Evolutionary conservation across 2,329 filamentous ascomycete genomes (phyloP).

Genomic region (Beauveria australis): DNA sequence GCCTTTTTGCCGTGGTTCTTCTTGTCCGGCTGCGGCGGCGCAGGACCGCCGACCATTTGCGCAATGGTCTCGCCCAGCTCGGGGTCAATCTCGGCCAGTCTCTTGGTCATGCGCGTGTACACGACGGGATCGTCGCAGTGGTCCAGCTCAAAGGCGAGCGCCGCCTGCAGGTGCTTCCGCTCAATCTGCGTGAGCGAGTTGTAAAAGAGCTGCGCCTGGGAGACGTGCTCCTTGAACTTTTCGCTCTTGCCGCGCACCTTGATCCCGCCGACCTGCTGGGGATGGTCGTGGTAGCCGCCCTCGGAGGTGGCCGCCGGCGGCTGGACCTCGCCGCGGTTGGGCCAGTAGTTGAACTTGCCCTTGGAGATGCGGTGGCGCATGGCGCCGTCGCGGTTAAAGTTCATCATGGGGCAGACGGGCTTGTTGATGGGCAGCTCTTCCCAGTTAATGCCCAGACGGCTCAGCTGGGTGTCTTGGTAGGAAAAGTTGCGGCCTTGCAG

Average conservation of each 20-base stretch:
- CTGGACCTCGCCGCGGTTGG: slow-evolving; percentile 52
- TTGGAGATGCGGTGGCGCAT: slow-evolving; percentile 63
- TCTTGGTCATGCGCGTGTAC: slow-evolving; percentile 60
- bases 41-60: slow-evolving; percentile 55
- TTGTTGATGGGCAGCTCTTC: slow-evolving; percentile 71
- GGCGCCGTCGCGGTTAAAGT: slow-evolving; percentile 67
- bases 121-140: slow-evolving; percentile 75
- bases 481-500: slow-evolving; percentile 64
- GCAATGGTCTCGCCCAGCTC: slow-evolving; percentile 61
- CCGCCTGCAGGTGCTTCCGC: slow-evolving; percentile 63
- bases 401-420: slow-evolving; percentile 67
- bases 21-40: slow-evolving; percentile 42
- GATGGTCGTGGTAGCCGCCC: slow-evolving; percentile 61
- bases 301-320: slow-evolving; percentile 55
- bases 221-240: slow-evolving; percentile 72
- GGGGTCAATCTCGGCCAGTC: slow-evolving; percentile 65
- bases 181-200: slow-evolving; percentile 65
- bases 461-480: slow-evolving; percentile 61
- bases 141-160: slow-evolving; percentile 67
- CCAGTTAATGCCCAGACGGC: slow-evolving; percentile 65
- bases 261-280: slow-evolving; percentile 55
- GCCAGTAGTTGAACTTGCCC: slow-evolving; percentile 59
- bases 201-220: slow-evolving; percentile 75
- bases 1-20: slow-evolving; percentile 61
- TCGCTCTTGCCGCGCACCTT: slow-evolving; percentile 60